Evolutionary conservation across 257 asterid genomes (phyloP), one percentile per base, ranked within the genome.

Genomic region (Mitragyna speciosa): DNA sequence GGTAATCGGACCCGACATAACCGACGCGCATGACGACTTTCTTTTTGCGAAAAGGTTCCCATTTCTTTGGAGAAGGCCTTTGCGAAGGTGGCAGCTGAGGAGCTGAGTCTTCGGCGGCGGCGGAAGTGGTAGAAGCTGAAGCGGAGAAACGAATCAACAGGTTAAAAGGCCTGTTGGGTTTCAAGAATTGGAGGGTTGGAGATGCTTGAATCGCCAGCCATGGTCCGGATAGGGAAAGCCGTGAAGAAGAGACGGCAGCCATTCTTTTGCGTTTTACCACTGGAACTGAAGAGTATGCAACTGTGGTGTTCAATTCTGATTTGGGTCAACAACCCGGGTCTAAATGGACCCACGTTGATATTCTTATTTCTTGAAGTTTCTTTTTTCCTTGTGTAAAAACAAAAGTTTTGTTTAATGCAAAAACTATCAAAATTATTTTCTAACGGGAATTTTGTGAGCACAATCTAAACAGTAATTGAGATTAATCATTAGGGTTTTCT

Each of bases 1-100:
- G 89, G 85, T 92, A 93, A 79, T 88, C 88, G 71, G 99, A 90
- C 45, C 99, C 99, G 17, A 93, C 94, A 63, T 95, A 95, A 64
- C 99, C 99, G 47, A 95, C 97, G 36, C 97, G 98, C 97, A 95
- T 93, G 66, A 92, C 97, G 30, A 95, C 97, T 89, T 93, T 95
- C 93, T 95, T 95, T 86, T 93, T 95, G 76, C 94, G 92, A 76
- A 90, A 82, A 66, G 97, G 63, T 73, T 91, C 93, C 99, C 99
- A 95, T 84, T 82, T 90, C 49, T 2, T 76, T 6, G 26, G 64
- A 7, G 64, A 24, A 58, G 12, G 64, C 24, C 39, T 51, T 8
- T 76, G 69, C 2, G 79, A 71, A 78, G 49, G 30, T 52, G 83
- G 80, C 73, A 80, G 84, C 72, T 83, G 47, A 43, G 79, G 70